Percentiles rank a stretch among this genome's conserved stretches.
Evolutionary conservation across 441 rosid species (phyloP).

Genomic region (Iberis amara): DNA sequence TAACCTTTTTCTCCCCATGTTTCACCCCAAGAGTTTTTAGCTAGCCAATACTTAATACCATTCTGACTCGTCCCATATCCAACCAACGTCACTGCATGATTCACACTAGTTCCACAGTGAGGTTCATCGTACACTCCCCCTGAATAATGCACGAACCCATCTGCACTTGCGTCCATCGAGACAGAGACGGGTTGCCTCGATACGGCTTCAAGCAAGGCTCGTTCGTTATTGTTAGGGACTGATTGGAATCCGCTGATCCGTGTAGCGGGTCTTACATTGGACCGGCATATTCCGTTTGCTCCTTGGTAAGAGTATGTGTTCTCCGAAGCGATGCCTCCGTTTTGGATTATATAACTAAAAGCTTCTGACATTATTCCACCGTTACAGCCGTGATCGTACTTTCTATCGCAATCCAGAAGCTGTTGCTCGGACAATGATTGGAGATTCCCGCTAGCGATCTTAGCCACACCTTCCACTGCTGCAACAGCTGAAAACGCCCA

Average conservation of each 20-base stretch:
- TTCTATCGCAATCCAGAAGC: slow-evolving; percentile 32
- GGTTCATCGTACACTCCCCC: slow-evolving; percentile 31
- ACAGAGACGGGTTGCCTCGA: slow-evolving; percentile 33
- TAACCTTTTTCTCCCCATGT: slow-evolving; percentile 45
- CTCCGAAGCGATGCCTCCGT: slow-evolving; percentile 39
- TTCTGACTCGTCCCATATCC: slow-evolving; percentile 34
- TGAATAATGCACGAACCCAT: slow-evolving; percentile 22
- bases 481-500: slow-evolving; percentile 51
- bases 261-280: slow-evolving; percentile 17
- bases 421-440: slow-evolving; percentile 33
- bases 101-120: slow-evolving; percentile 18
- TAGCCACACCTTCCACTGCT: slow-evolving; percentile 35
- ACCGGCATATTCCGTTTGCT: slow-evolving; percentile 27
- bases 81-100: slow-evolving; percentile 34
- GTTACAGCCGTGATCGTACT: slow-evolving; percentile 29
- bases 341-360: slow-evolving; percentile 33
- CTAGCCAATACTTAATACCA: slow-evolving; percentile 36
- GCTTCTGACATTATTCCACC: slow-evolving; percentile 39
- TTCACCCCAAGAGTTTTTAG: slow-evolving; percentile 43
- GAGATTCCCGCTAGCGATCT: slow-evolving; percentile 24
- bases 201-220: slow-evolving; percentile 33
- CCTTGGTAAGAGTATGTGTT: slow-evolving; percentile 35
- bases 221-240: slow-evolving; percentile 33
- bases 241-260: slow-evolving; percentile 23
- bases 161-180: slow-evolving; percentile 21